phyloP scores from a whole-genome alignment of 306 rosid species.

The Malus domestica region ASM211411v1 NC_041805.1:7027501-7028000 shows the following conservation, averaged over 20 bases:
- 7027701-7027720: background rate
- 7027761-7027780: background rate
- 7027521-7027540: fast-evolving
- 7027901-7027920: background rate
- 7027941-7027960: background rate
- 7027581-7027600: no score
- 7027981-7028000: background rate
- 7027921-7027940: slow-evolving; percentile 5
- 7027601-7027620: no score
- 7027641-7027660: no score
- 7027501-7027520: no score
- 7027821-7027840: background rate
- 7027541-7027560: no score
- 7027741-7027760: background rate
- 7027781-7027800: background rate
- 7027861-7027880: no score
- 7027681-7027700: no score
- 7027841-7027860: background rate
- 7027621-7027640: no score
- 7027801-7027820: background rate
- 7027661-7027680: no score
- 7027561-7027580: no score
- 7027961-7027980: background rate
- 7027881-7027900: no score
- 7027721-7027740: background rate